Conservation (phyloP, 768 basidiomycete species). For the Tulasnella sp. region DNA sequence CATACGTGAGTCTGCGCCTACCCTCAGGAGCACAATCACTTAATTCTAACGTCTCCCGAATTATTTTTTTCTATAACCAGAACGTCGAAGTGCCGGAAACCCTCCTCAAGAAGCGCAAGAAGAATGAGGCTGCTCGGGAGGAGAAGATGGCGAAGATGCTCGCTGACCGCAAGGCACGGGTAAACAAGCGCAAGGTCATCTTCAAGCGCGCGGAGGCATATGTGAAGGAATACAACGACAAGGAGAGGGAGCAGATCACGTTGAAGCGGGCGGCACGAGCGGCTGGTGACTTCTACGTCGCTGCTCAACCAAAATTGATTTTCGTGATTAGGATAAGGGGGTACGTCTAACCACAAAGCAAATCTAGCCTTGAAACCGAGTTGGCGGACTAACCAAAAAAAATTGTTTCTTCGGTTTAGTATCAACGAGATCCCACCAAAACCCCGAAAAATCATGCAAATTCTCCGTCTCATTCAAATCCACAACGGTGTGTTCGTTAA, state of each 20-base stretch:
- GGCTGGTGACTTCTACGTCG: conserved; percentile 94
- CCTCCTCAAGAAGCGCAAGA: conserved; percentile 98
- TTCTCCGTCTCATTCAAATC: conserved; percentile 97
- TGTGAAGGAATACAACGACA: conserved; percentile 88
- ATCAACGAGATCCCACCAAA: conserved; percentile 99
- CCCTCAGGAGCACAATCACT: too few species aligned
- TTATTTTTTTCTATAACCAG: conserved; percentile 29
- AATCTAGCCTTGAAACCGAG: not conserved
- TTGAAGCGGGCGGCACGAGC: conserved; percentile 86
- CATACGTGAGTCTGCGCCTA: too few species aligned
- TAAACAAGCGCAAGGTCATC: conserved; percentile 87
- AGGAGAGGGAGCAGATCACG: conserved; percentile 94
- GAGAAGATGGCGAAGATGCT: conserved; percentile 76
- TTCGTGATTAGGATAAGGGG: conserved; percentile 96
- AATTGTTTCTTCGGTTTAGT: conserved; percentile 38
- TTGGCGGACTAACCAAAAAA: not conserved
- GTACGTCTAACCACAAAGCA: conserved; percentile 40
- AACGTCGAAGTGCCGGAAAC: conserved; percentile 98
- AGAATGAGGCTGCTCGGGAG: conserved; percentile 92
- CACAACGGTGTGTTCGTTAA: conserved; percentile 99
- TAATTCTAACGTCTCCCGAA: too few species aligned
- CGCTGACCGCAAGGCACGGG: conserved; percentile 79
- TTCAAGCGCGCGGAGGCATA: conserved; percentile 99
- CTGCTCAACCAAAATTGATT: conserved; percentile 93
- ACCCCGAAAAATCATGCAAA: conserved; percentile 97